Evolutionary conservation across 2,329 filamentous ascomycete species (phyloP).

Genomic region (Drechslera avenae): DNA sequence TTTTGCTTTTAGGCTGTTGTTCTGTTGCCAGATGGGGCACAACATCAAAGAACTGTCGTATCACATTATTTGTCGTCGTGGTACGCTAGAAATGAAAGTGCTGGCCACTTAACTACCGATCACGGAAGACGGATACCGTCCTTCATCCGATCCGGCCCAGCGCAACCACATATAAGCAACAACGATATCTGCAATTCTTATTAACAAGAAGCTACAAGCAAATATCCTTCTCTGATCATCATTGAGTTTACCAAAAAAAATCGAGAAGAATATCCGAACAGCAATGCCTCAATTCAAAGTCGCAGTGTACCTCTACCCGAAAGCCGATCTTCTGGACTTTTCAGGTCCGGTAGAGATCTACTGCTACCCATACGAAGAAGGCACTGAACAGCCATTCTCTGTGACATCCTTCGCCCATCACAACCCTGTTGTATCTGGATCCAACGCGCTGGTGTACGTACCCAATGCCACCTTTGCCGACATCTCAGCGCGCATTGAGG

Average conservation of each 20-base stretch:
- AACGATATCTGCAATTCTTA: neutral
- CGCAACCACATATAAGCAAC: neutral
- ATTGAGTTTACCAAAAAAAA: neutral
- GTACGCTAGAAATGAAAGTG: neutral
- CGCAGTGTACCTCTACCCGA: slow-evolving; percentile 47
- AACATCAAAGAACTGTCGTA: neutral
- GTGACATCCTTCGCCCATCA: slow-evolving; percentile 43
- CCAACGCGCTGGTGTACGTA: slow-evolving; percentile 34
- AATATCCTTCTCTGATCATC: neutral
- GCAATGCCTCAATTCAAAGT: slow-evolving; percentile 38
- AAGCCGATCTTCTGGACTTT: slow-evolving; percentile 51
- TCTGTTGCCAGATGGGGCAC: no score
- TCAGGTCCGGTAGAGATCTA: slow-evolving; percentile 49
- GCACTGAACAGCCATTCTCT: slow-evolving; percentile 35
- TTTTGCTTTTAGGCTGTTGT: no score
- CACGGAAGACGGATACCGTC: slow-evolving; percentile 5
- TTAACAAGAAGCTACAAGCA: neutral
- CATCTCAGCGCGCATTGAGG: slow-evolving; percentile 30
- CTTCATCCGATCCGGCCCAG: slow-evolving; percentile 8
- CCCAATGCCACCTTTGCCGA: slow-evolving; percentile 40
- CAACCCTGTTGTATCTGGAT: slow-evolving; percentile 30
- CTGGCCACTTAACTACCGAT: neutral
- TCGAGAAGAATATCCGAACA: neutral
- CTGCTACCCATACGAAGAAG: slow-evolving; percentile 34
- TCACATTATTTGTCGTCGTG: neutral